These are phyloP conservation scores for Cercospora sp. DNA, from an alignment of 2,329 filamentous ascomycete genomes.

Conservation along the genomic window DNA sequence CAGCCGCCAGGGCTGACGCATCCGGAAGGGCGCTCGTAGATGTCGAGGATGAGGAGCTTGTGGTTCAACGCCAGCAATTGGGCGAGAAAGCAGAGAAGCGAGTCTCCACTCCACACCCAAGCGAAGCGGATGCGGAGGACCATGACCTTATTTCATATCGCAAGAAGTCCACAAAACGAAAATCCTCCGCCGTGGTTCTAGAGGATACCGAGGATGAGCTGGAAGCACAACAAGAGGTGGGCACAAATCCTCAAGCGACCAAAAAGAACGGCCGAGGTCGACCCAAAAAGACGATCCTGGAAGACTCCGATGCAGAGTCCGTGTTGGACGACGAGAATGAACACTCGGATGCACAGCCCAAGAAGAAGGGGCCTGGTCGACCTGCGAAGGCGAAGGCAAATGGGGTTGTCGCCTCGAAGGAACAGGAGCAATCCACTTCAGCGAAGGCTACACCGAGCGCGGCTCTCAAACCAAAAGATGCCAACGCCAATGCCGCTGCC, in stretches of 20 bases:
- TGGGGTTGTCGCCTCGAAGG: not conserved
- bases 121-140: not conserved
- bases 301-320: constrained; percentile 23
- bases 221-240: constrained; percentile 8
- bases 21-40: not conserved
- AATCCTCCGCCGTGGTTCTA: not conserved
- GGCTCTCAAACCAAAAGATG: constrained; percentile 10
- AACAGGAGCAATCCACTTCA: constrained; percentile 1
- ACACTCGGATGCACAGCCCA: constrained; percentile 23
- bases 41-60: not conserved
- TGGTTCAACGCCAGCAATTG: not conserved
- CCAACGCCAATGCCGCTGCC: constrained; percentile 13
- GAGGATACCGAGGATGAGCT: constrained; percentile 15
- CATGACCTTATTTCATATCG: not conserved
- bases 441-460: not conserved
- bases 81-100: not conserved
- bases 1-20: not conserved
- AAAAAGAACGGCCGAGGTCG: constrained; percentile 8
- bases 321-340: constrained; percentile 15
- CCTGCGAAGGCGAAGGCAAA: constrained; percentile 21
- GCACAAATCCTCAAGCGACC: not conserved
- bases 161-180: constrained; percentile 2
- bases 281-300: constrained; percentile 8
- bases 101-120: not conserved
- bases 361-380: constrained; percentile 48